Evolutionary conservation across 2,329 filamentous ascomycete genomes (phyloP).

Genomic region (Colletotrichum incanum): DNA sequence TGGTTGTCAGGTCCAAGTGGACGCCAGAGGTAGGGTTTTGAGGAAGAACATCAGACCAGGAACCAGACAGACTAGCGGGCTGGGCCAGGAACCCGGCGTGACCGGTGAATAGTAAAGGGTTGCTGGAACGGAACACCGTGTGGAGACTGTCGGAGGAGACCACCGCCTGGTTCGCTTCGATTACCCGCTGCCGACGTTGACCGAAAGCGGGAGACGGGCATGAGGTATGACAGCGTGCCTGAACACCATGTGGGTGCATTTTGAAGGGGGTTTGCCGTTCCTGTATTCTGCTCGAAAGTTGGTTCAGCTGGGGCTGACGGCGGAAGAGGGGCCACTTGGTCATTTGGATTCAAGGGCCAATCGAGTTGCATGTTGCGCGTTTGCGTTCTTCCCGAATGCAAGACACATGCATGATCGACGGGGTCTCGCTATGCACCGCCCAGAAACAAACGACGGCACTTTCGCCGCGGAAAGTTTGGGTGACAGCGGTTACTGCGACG

Average conservation of each 20-base stretch:
- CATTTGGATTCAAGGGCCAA: neutral
- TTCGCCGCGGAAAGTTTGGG: slow-evolving; percentile 12
- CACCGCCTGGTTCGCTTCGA: slow-evolving; percentile 25
- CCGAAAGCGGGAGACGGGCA: neutral
- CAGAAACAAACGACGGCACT: slow-evolving; percentile 24
- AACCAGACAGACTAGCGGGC: slow-evolving; percentile 17
- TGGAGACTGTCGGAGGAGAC: slow-evolving; percentile 6
- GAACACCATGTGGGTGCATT: neutral
- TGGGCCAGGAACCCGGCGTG: slow-evolving; percentile 31
- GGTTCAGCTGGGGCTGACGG: neutral
- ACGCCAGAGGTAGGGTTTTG: neutral
- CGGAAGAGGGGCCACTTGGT: neutral
- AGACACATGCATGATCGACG: neutral
- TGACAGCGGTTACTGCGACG: slow-evolving; percentile 35
- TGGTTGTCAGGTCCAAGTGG: neutral
- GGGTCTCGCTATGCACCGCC: neutral
- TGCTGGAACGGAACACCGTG: neutral
- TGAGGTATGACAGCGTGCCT: slow-evolving; percentile 3
- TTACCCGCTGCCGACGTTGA: slow-evolving; percentile 7
- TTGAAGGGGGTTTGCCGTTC: neutral
- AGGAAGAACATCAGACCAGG: slow-evolving; percentile 35
- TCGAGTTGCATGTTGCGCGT: neutral
- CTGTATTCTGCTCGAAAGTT: neutral
- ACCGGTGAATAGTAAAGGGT: slow-evolving; percentile 15
- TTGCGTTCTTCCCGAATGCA: neutral